These are phyloP conservation scores for Nemania bipapillata DNA, from an alignment of 2,329 filamentous ascomycete species.

Conservation along the genomic window DNA sequence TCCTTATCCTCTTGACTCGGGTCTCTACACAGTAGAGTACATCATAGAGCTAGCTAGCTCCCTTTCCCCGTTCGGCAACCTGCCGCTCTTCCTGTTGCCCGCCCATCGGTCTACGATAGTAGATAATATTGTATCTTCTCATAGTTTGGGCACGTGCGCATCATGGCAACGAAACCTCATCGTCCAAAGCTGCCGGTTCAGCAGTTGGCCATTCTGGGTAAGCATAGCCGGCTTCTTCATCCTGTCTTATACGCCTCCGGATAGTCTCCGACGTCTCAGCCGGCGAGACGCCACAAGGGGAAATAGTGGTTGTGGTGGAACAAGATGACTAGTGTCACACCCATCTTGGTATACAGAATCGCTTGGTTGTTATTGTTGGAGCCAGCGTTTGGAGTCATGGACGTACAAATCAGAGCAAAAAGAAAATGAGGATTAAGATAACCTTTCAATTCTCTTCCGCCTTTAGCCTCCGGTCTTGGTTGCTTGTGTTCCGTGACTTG, in stretches of 20 bases:
- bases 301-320: neutral
- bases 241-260: neutral
- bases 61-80: conserved; percentile 3
- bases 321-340: conserved; percentile 27
- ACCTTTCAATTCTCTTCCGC: neutral
- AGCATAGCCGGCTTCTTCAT: conserved; percentile 50
- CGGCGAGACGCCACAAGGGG: neutral
- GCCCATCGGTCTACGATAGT: neutral
- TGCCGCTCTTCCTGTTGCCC: neutral
- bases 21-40: too few species aligned
- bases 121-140: neutral
- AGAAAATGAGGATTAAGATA: conserved; percentile 1
- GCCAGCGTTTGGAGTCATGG: neutral
- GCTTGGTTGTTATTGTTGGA: conserved; percentile 12
- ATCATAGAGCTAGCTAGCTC: too few species aligned
- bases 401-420: conserved; percentile 16
- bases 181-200: conserved; percentile 75
- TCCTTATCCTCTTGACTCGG: neutral
- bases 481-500: conserved; percentile 43
- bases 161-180: conserved; percentile 39
- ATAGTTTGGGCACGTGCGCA: conserved; percentile 8
- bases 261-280: neutral
- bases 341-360: neutral
- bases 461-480: neutral
- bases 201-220: conserved; percentile 83